Percentiles rank a stretch among this genome's conserved stretches.
Conservation (phyloP, 305 asterid species). For the Fraxinus sp. region DNA sequence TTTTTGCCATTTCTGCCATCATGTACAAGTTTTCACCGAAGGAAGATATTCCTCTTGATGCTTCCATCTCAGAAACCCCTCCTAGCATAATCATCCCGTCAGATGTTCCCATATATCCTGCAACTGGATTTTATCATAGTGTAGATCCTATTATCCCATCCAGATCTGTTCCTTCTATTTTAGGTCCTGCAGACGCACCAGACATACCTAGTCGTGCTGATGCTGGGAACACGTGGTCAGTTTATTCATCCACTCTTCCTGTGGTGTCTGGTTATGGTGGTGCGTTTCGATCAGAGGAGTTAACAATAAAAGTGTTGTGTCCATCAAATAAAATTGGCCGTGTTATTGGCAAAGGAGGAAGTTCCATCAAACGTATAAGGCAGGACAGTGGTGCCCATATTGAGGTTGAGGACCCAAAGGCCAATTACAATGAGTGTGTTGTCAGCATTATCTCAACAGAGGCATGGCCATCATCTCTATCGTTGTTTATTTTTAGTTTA, state of each 20-base stretch:
- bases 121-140: conserved; percentile 67
- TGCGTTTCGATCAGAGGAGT: conserved; percentile 58
- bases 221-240: conserved; percentile 72
- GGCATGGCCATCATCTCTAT: conserved; percentile 39
- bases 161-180: conserved; percentile 62
- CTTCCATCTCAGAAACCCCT: conserved; percentile 68
- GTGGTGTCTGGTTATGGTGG: conserved; percentile 74
- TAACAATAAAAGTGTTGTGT: conserved; percentile 66
- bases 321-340: conserved; percentile 81
- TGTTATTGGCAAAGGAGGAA: conserved; percentile 91
- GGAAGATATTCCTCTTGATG: conserved; percentile 84
- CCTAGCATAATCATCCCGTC: conserved; percentile 88
- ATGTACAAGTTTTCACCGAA: conserved; percentile 84
- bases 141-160: conserved; percentile 50
- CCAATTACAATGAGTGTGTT: conserved; percentile 65
- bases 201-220: conserved; percentile 69
- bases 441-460: conserved; percentile 72
- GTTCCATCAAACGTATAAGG: conserved; percentile 67
- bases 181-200: conserved; percentile 59
- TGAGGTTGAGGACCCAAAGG: conserved; percentile 78
- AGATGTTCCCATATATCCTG: conserved; percentile 76
- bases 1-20: conserved; percentile 83
- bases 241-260: conserved; percentile 79
- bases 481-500: background rate
- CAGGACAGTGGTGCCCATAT: conserved; percentile 89